Evolutionary conservation across 768 basidiomycete genomes (phyloP), one percentile per base, ranked within the genome.

Genomic region (Obba rivulosa): DNA sequence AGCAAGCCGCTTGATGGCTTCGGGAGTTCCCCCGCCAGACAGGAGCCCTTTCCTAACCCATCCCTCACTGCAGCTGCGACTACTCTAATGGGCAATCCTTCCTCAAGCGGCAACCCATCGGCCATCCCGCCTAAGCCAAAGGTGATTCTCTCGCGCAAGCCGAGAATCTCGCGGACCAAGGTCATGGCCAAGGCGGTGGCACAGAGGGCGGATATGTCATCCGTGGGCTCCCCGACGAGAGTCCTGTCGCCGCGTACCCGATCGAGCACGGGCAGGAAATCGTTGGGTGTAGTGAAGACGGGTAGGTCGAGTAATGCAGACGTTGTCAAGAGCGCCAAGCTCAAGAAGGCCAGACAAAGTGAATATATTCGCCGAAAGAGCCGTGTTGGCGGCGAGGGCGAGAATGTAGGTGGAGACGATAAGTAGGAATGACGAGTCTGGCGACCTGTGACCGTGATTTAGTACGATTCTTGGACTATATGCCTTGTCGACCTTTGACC

Each of bases 91-190:
- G 41, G 43, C 25, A 48, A 46, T 3, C 48, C 43, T 45, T 52
- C 53, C 17, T 49, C 53, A 28, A 51, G 45, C 22, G 45, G 45
- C 42, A 54, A 51, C 48, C 54, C 48, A 1, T 49, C 39, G 11
- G 50, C 52, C 2, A 48, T 60, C 8, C 57, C 62, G 16, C 55
- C 57, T 14, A 66, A 63, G 46, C 59, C 59, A 4, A 69, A 67
- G 49, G 52, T 59, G 14, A 49, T 67, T 17, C 54, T 71, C 22
- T 72, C 76, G 8, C 77, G 85, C 48, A 83, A 80, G 60, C 88
- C 88, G 3, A 78, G 87, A 8, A 87, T 91, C 53, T 91, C 88
- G 37, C 78, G 89, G 34, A 87, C 86, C 22, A 84, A 82, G 52
- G 85, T 91, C 35, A 87, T 90, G 39, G 85, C 87, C 0, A 79